Percentiles rank a stretch among this genome's conserved stretches.
Conservation (phyloP, 2,329 filamentous ascomycete species). For the Cyclaneusma minus region DNA sequence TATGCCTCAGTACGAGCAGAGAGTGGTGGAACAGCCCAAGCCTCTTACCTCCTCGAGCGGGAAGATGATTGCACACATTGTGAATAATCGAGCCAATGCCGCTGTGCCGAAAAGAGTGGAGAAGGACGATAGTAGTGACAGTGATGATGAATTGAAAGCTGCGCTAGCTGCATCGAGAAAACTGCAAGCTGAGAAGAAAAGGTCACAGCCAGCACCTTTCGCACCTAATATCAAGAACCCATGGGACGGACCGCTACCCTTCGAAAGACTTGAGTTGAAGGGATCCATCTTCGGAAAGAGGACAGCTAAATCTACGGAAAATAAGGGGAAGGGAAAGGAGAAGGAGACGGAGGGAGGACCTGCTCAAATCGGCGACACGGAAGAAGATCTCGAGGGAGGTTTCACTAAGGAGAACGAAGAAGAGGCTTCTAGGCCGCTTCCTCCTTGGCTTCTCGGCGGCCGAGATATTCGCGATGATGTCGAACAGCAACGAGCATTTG, state of each 20-base stretch:
- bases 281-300: conserved; percentile 40
- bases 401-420: conserved; percentile 20
- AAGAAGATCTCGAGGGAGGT: conserved; percentile 21
- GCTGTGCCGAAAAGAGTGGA: conserved; percentile 29
- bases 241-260: conserved; percentile 74
- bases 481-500: conserved; percentile 39
- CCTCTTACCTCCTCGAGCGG: conserved; percentile 36
- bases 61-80: conserved; percentile 53
- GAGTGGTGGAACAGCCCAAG: conserved; percentile 31
- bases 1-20: conserved; percentile 40
- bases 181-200: conserved; percentile 29
- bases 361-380: no score
- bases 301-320: conserved; percentile 8
- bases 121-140: conserved; percentile 41
- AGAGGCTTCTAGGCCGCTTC: conserved; percentile 35
- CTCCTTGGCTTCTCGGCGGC: conserved; percentile 56
- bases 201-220: conserved; percentile 19
- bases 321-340: conserved; percentile 12
- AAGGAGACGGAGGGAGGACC: conserved; percentile 6
- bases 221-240: conserved; percentile 41
- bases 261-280: conserved; percentile 68
- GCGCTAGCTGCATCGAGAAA: conserved; percentile 59
- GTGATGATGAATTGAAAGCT: conserved; percentile 66
- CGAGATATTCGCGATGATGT: conserved; percentile 51
- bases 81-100: conserved; percentile 58